Conservation (phyloP, 352 stramenopile species). For the Pythium rhizo-oryzae region DNA sequence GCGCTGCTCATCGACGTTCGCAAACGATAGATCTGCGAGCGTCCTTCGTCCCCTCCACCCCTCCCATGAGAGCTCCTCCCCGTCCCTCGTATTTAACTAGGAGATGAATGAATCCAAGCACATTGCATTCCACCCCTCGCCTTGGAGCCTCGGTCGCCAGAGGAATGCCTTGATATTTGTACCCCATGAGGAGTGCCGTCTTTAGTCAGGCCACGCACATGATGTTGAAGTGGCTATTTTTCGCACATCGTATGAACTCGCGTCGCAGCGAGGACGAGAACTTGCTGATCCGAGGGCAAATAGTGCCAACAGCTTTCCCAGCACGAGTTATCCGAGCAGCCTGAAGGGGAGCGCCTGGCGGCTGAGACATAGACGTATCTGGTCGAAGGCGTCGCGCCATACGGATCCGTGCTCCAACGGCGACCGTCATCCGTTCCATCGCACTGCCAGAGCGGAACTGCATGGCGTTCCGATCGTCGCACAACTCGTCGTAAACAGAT, state of each 20-base stretch:
- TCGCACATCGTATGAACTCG: not conserved
- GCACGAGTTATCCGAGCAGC: not conserved
- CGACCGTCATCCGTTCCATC: not conserved
- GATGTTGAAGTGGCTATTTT: constrained; percentile 24
- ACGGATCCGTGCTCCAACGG: not conserved
- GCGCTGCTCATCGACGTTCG: constrained; percentile 77
- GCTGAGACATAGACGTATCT: not conserved
- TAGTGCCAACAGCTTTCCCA: not conserved
- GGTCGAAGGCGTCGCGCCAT: not conserved
- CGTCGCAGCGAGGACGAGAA: constrained; percentile 4
- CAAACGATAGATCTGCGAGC: constrained; percentile 21
- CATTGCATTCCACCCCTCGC: not conserved
- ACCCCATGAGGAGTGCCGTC: no score
- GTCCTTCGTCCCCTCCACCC: not conserved
- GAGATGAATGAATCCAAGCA: constrained; percentile 4
- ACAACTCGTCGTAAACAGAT: not conserved
- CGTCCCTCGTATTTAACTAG: constrained; percentile 25
- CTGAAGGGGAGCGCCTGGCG: not conserved
- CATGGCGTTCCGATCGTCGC: not conserved
- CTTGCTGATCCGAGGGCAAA: constrained; percentile 4
- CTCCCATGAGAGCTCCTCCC: not conserved
- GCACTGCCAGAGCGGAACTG: not conserved
- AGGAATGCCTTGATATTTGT: no score
- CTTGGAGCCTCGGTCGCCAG: no score
- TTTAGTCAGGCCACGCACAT: no score